Conservation (phyloP, 768 basidiomycete genomes). For the Naganishia friedmannii region DNA sequence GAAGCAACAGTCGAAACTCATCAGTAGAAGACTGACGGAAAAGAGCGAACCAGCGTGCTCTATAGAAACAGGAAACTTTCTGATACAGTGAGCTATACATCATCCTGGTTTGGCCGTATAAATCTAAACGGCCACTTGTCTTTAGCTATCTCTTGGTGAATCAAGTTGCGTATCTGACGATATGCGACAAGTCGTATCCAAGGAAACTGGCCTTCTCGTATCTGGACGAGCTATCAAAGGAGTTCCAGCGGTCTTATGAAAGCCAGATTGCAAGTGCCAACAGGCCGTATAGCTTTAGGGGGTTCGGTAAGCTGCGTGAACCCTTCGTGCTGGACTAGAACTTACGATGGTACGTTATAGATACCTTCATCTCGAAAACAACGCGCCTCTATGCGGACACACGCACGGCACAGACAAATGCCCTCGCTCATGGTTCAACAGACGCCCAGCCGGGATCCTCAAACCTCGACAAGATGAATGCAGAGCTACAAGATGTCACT, state of each 20-base stretch:
- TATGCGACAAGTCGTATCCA: slow-evolving; percentile 95
- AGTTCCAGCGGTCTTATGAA: slow-evolving; percentile 88
- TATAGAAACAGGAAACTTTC: slow-evolving; percentile 91
- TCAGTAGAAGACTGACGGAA: slow-evolving; percentile 88
- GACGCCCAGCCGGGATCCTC: slow-evolving; percentile 64
- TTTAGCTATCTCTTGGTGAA: slow-evolving; percentile 87
- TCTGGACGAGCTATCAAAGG: slow-evolving; percentile 92
- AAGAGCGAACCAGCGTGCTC: slow-evolving; percentile 94
- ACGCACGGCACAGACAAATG: slow-evolving; percentile 64
- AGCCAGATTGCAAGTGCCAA: slow-evolving; percentile 85
- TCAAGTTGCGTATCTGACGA: slow-evolving; percentile 90
- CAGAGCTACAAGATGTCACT: slow-evolving; percentile 95
- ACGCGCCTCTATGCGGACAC: slow-evolving; percentile 92
- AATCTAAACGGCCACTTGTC: neutral
- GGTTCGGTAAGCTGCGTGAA: slow-evolving; percentile 70
- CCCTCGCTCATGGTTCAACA: slow-evolving; percentile 62
- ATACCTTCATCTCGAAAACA: slow-evolving; percentile 98
- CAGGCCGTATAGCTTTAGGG: slow-evolving; percentile 98
- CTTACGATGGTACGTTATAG: slow-evolving; percentile 54
- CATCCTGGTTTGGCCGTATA: neutral
- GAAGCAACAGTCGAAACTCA: slow-evolving; percentile 96
- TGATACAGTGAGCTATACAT: slow-evolving; percentile 72
- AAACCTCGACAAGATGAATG: slow-evolving; percentile 81
- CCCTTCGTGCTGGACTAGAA: neutral
- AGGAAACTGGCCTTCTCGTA: slow-evolving; percentile 96